Base-by-base conservation (phyloP, 495 filamentous ascomycete species). In the Peziza echinospora region DNA sequence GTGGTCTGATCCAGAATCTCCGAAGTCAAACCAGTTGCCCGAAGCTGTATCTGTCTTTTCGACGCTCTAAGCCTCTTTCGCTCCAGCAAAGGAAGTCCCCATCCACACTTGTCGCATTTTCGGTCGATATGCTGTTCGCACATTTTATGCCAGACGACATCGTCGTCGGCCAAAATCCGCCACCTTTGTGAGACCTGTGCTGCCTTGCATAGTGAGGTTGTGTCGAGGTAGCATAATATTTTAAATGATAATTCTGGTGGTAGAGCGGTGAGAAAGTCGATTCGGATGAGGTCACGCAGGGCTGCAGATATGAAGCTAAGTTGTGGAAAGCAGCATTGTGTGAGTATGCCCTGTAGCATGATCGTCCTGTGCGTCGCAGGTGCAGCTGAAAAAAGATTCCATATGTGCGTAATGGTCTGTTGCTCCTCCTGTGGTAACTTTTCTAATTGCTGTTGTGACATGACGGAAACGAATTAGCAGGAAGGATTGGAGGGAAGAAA, bases 101-200 rank as follows among this genome's bases (percentile, higher is more conserved):
- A 93, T 13, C 91, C 87, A 57, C 89, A 99, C 59, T 93, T 94
- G 43, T 77, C 85, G 64, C 89, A 99, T 60, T 93, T 96, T 43
- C 86, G 71, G 54, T 89, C 84, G 46, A 93, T 96, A 56, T 99
- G 89, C 56, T 99, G 89, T 65, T 94, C 86, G 57, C 89, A 99
- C 87, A 99, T 96, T 47, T 77, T 79, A 53, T 94, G 87, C 89
- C 89, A 99, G 2, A 99, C 89, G 21, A 93, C 78, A 63, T 99
- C 87, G 57, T 93, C 85, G 60, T 94, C 91, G 2, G 89, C 89
- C 22, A 99, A 62, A 44, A 69, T 70, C 47, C 80, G 72, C 89
- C 89, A 99, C 47, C 76, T 70, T 47, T 75, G 75, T 59, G 84
- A 93, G 28, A 99, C 91, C 62, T 94, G 91, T 2, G 91, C 84